Evolutionary conservation across 208 protist species (phyloP), one percentile per base, ranked within the genome.

Genomic region (Trypanosoma rangeli): DNA sequence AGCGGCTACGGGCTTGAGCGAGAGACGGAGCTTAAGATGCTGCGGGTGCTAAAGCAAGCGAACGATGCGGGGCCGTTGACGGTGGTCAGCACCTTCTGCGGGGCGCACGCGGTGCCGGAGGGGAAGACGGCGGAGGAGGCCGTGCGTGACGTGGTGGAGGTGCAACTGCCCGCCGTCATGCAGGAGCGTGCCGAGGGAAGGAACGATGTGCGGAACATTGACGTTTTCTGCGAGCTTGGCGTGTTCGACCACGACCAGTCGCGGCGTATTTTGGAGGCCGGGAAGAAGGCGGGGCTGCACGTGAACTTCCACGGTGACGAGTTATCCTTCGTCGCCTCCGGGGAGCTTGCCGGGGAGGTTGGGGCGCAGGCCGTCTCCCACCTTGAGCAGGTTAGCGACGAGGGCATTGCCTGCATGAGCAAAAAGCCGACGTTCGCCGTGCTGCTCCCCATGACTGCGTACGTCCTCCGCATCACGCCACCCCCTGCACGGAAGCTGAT

Each of bases 221-320:
- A 95, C 57, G 87, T 94, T 0, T 95, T 93, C 48, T 77, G 83
- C n/a, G 89, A 95, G 50, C 81, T 78, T 48, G 87, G 87, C 31
- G 84, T 90, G 9, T 93, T 89, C 75, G 73, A 83, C 48, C 26
- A 54, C 13, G 78, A 83, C 20, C 69, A 92, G 24, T 79, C 78
- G 2, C 77, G 68, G 22, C 44, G 49, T n/a, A 90, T 96, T 16
- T 56, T 96, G 13, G 33, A 89, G 42, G 89, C 84, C 2, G 92
- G 90, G 29, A 73, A 80, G 57, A 54, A 72, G 5, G 18, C 31
- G 10, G 90, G 90, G 3, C 63, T 95, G 0, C 15, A 55, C 3
- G n/a, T 90, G 16, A 96, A 96, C 55, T 95, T 94, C 56, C 92
- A 96, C 69, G 88, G 89, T 20, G 91, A 96, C 48, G 90, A 96